A percentile compares a stretch with the other conserved stretches of the same genome.
Conservation (phyloP, 2,329 filamentous ascomycete genomes). For the Fusarium armeniacum region DNA sequence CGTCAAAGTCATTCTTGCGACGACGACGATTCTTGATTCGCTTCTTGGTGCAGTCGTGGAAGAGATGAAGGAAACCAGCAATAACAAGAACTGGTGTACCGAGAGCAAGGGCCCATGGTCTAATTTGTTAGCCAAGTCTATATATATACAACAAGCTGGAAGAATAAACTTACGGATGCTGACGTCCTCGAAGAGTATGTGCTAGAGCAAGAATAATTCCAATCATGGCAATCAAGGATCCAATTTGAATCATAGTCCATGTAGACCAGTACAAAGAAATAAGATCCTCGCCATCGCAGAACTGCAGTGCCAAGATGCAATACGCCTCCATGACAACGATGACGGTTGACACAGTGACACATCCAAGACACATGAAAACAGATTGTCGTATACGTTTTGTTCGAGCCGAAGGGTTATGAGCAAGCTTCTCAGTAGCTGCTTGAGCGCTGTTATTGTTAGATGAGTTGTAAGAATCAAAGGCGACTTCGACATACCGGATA, state of each 20-base stretch:
- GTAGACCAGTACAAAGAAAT: slow-evolving; percentile 73
- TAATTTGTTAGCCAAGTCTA: slow-evolving; percentile 39
- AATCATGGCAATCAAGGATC: slow-evolving; percentile 69
- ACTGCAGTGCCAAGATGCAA: slow-evolving; percentile 67
- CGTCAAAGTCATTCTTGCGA: slow-evolving; percentile 45
- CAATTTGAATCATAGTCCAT: slow-evolving; percentile 72
- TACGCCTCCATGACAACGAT: slow-evolving; percentile 69
- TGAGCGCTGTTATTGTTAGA: slow-evolving; percentile 51
- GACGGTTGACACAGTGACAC: slow-evolving; percentile 61
- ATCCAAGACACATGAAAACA: slow-evolving; percentile 60
- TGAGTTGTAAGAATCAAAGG: slow-evolving; percentile 9
- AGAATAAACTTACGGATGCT: slow-evolving; percentile 63
- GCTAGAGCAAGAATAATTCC: slow-evolving; percentile 68
- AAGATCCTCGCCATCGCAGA: slow-evolving; percentile 72
- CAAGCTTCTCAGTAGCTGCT: slow-evolving; percentile 55
- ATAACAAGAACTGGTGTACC: slow-evolving; percentile 73
- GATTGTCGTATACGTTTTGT: slow-evolving; percentile 58
- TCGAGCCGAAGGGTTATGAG: slow-evolving; percentile 52
- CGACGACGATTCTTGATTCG: slow-evolving; percentile 51
- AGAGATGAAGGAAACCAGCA: slow-evolving; percentile 65
- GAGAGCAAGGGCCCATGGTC: slow-evolving; percentile 70
- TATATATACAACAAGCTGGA: not conserved
- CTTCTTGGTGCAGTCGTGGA: slow-evolving; percentile 59
- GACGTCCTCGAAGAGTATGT: slow-evolving; percentile 63
- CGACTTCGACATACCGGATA: slow-evolving; percentile 53